A percentile compares a stretch with the other conserved stretches of the same genome.
Evolutionary conservation across 2,329 filamentous ascomycete genomes (phyloP).

Genomic region (Pseudohalonectria lignicola): DNA sequence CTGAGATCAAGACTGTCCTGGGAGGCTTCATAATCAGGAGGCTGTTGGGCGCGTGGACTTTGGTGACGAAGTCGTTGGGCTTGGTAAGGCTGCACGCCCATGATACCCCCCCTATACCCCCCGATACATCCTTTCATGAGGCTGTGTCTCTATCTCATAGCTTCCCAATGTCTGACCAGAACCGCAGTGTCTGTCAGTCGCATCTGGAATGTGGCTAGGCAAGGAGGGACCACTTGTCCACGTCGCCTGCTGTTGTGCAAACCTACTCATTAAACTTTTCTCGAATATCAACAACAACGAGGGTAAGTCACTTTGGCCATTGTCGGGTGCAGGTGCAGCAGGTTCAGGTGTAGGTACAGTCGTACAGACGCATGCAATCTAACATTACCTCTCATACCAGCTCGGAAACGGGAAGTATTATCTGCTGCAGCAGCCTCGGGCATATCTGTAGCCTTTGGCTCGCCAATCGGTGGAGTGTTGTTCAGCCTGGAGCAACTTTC

Average conservation of each 20-base stretch:
- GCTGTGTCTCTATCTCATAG: too few relatives aligned
- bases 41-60: slow-evolving; percentile 80
- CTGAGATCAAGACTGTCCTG: slow-evolving; percentile 93
- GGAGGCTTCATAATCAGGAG: slow-evolving; percentile 86
- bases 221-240: slow-evolving; percentile 95
- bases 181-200: slow-evolving; percentile 79
- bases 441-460: slow-evolving; percentile 89
- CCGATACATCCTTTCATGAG: neutral
- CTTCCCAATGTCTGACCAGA: too few relatives aligned
- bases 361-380: too few relatives aligned
- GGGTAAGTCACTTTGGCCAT: slow-evolving; percentile 35
- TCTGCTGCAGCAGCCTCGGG: slow-evolving; percentile 87
- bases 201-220: slow-evolving; percentile 90
- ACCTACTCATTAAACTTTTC: slow-evolving; percentile 86
- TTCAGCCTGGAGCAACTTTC: slow-evolving; percentile 95
- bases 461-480: slow-evolving; percentile 85
- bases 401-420: slow-evolving; percentile 84
- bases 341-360: too few relatives aligned
- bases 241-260: slow-evolving; percentile 92
- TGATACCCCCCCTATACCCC: neutral
- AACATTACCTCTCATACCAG: too few relatives aligned
- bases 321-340: too few relatives aligned
- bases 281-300: slow-evolving; percentile 75
- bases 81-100: slow-evolving; percentile 41
- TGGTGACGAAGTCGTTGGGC: slow-evolving; percentile 81